Conservation (phyloP, 2,329 filamentous ascomycete species). For the Immersiporthe knoxdaviesiana region DNA sequence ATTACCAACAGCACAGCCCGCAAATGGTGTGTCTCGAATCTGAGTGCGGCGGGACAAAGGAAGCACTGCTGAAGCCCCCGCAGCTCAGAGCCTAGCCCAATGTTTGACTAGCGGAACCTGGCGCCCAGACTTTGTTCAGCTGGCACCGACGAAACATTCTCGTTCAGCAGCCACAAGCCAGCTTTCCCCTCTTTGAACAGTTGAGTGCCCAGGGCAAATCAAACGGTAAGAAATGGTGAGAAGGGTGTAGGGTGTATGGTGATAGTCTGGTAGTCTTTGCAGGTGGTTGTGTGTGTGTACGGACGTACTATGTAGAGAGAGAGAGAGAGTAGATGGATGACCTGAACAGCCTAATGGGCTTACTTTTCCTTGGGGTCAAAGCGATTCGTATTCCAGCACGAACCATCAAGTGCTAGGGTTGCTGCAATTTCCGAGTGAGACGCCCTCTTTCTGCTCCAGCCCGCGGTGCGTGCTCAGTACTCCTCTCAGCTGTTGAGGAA, state of each 20-base stretch:
- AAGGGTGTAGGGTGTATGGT: neutral
- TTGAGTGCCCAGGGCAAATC: neutral
- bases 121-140: neutral
- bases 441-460: neutral
- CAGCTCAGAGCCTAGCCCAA: neutral
- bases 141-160: neutral
- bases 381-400: conserved; percentile 4
- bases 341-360: neutral
- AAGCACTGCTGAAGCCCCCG: too few species aligned
- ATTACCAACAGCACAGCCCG: neutral
- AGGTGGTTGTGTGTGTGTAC: too few species aligned
- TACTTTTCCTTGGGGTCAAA: neutral
- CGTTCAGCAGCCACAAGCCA: neutral
- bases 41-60: neutral
- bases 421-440: neutral
- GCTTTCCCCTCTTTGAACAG: neutral
- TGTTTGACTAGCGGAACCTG: neutral
- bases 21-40: neutral
- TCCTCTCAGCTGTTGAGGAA: neutral
- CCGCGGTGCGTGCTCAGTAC: neutral
- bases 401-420: neutral
- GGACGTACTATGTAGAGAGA: too few species aligned
- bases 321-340: too few species aligned
- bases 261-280: neutral
- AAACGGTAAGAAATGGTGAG: neutral